Percentiles rank a stretch among this genome's conserved stretches.
These are phyloP conservation scores for Erigeron philadelphicus DNA, from an alignment of 140 eudicot genomes.

Conservation along the genomic window DNA sequence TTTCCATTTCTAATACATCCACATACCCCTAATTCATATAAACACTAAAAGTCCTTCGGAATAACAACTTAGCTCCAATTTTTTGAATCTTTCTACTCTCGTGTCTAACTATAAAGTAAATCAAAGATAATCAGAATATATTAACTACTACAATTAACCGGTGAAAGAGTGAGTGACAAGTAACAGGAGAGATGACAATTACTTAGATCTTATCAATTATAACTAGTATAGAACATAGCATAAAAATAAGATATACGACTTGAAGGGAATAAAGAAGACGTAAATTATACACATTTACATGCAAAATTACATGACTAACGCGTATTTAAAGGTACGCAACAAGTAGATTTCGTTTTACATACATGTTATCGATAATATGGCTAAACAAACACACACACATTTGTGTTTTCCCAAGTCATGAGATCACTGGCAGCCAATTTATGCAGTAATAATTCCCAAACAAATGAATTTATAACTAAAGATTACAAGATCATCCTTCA, in stretches of 20 bases:
- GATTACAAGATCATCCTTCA: background rate
- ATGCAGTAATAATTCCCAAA: background rate
- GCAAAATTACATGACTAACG: background rate
- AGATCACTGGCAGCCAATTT: background rate
- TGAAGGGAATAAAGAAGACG: background rate
- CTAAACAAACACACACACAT: background rate
- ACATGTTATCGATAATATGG: background rate
- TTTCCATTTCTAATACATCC: too few relatives aligned
- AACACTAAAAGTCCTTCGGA: background rate
- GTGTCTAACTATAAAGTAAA: background rate
- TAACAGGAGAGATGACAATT: background rate
- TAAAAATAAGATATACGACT: too few relatives aligned
- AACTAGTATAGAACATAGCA: background rate
- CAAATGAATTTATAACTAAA: background rate
- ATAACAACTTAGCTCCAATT: background rate
- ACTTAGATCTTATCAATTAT: too few relatives aligned
- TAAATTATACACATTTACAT: background rate
- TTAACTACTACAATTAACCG: background rate
- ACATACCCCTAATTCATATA: too few relatives aligned
- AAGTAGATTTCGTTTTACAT: background rate
- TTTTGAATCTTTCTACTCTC: background rate
- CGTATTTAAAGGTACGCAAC: background rate
- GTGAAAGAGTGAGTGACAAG: background rate
- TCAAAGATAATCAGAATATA: constrained; percentile 1
- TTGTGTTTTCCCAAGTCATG: background rate